Conservation (phyloP, 2,329 filamentous ascomycete genomes). For the Rhynchosporium secalis region DNA sequence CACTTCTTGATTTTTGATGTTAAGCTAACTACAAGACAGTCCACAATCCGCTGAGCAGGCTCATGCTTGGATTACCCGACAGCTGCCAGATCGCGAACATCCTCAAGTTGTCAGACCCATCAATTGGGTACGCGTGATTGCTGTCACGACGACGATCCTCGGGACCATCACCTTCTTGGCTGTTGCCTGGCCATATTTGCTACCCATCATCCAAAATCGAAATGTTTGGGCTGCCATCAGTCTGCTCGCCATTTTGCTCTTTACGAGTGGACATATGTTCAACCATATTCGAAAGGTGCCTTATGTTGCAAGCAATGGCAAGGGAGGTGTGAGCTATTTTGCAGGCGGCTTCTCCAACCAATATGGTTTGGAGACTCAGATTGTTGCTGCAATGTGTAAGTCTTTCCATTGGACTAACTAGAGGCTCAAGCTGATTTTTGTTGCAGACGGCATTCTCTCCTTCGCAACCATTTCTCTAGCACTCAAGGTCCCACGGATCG, state of each 20-base stretch:
- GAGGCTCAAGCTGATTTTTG: constrained; percentile 16
- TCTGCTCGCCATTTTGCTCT: constrained; percentile 84
- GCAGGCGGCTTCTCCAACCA: constrained; percentile 91
- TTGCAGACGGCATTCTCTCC: constrained; percentile 71
- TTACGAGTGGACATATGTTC: constrained; percentile 98
- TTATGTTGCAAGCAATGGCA: constrained; percentile 83
- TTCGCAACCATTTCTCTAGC: constrained; percentile 91
- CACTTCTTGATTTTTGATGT: not conserved
- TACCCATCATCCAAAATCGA: constrained; percentile 82
- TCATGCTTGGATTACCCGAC: constrained; percentile 74
- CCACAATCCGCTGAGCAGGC: constrained; percentile 74
- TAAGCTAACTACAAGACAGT: constrained; percentile 46
- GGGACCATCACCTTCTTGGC: constrained; percentile 67
- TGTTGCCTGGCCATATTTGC: constrained; percentile 73
- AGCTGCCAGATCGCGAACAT: constrained; percentile 76
- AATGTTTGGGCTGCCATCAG: constrained; percentile 93
- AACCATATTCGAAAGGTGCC: constrained; percentile 97
- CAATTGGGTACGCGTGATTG: constrained; percentile 78
- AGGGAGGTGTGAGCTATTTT: constrained; percentile 86
- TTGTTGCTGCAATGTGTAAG: constrained; percentile 91
- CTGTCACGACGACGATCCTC: constrained; percentile 66
- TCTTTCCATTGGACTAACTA: constrained; percentile 31
- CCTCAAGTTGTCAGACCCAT: constrained; percentile 79
- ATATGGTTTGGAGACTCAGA: constrained; percentile 91
- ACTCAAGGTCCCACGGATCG: constrained; percentile 87